Conservation (phyloP, 257 asterid genomes). For the Perilla frutescens region DNA sequence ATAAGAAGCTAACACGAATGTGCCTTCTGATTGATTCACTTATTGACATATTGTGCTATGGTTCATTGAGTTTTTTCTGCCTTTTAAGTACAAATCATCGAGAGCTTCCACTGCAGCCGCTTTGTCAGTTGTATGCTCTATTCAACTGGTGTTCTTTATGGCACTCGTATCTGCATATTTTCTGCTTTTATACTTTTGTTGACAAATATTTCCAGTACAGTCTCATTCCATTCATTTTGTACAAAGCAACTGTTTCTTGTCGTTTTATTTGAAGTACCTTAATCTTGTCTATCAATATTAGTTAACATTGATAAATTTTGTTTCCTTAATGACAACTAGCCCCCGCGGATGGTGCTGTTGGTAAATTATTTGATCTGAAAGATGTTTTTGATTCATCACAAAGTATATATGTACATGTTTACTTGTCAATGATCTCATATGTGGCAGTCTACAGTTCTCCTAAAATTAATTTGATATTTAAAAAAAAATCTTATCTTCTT, state of each 20-base stretch:
- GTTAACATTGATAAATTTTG: background rate
- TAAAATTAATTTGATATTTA: background rate
- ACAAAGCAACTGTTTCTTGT: background rate
- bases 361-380: conserved; percentile 7
- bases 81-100: conserved; percentile 9
- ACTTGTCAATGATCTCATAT: conserved; percentile 8
- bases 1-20: conserved; percentile 17
- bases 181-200: background rate
- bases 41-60: background rate
- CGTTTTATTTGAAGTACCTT: conserved; percentile 13
- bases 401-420: conserved; percentile 13
- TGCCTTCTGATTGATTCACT: conserved; percentile 19
- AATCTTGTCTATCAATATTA: conserved; percentile 9
- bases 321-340: conserved; percentile 20
- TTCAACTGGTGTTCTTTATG: conserved; percentile 7
- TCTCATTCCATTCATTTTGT: background rate
- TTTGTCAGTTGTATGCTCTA: conserved; percentile 3
- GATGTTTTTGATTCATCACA: conserved; percentile 1
- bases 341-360: conserved; percentile 11
- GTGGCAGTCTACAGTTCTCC: conserved; percentile 1
- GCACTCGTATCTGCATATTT: conserved; percentile 8
- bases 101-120: conserved; percentile 3
- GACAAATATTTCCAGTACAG: background rate
- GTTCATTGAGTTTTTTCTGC: conserved; percentile 19
- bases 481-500: background rate